Evolutionary conservation across 257 asterid species (phyloP), one percentile per base, ranked within the genome.

Genomic region (Solanum infundibuliforme): DNA sequence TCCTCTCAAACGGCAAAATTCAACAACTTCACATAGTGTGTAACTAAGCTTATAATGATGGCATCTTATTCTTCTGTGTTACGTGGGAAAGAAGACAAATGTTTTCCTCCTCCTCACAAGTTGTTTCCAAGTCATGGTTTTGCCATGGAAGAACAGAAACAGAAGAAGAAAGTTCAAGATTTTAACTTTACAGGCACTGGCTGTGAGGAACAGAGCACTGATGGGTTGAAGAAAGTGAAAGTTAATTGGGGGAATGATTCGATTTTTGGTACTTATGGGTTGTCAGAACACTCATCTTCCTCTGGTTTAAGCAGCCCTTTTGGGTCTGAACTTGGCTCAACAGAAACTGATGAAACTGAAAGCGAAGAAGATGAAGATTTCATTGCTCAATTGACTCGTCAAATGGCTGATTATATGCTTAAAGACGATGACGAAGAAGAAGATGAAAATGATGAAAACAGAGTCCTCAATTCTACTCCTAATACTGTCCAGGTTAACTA

Each of bases 341-440:
- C 93, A 29, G 92, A 89, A 39, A 73, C 90, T 58, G 88, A 82
- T 46, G 85, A 86, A 14, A 92, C 93, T 6, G 98, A 93, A 36
- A 92, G 92, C 79, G 95, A 93, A 9, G 98, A 94, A 16, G 98
- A 92, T 3, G 94, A 89, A 16, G 98, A 93, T 87, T 94, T 91
- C 91, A 88, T 91, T 8, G 91, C 93, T 7, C 98, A 96, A 90
- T 92, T 96, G 92, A 93, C 93, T 89, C 98, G 98, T 12, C 95
- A 92, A 92, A 93, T 96, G 98, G 94, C 98, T 4, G 96, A 96
- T 92, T 91, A 91, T 82, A 95, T 95, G 98, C 97, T 94, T 13
- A 90, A 86, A 35, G 98, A 94, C 13, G 95, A 95, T 4, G 95
- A 95, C 1, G 94, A 90, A 0, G 87, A 62, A 1, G 66, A 36